A percentile compares a stretch with the other conserved stretches of the same genome.
Evolutionary conservation across 2,329 filamentous ascomycete genomes (phyloP).

Genomic region (Rasamsonia emersonii): DNA sequence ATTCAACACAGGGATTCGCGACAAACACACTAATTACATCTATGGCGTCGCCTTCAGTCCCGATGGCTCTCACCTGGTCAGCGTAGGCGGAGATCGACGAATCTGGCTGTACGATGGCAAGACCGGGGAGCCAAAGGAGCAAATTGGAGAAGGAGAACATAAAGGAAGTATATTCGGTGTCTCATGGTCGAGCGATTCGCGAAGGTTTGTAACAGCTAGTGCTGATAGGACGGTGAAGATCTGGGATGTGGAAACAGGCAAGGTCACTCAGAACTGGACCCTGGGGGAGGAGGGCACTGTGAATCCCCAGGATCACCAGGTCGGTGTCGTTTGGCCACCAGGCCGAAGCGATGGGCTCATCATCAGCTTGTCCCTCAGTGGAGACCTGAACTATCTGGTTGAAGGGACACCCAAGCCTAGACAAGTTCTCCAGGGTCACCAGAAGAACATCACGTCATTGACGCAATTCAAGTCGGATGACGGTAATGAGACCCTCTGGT

Average conservation of each 20-base stretch:
- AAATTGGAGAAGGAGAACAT: constrained; percentile 67
- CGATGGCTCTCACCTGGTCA: constrained; percentile 72
- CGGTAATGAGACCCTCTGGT: constrained; percentile 59
- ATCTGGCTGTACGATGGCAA: constrained; percentile 97
- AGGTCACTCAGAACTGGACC: constrained; percentile 71
- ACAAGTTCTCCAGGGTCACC: constrained; percentile 73
- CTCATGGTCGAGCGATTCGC: constrained; percentile 82
- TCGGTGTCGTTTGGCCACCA: constrained; percentile 83
- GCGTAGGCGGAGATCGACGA: constrained; percentile 81
- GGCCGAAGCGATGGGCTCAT: constrained; percentile 77
- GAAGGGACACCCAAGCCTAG: constrained; percentile 62
- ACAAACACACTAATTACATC: constrained; percentile 79
- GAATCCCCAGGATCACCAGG: constrained; percentile 76
- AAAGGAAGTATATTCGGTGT: constrained; percentile 89
- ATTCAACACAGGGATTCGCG: constrained; percentile 74
- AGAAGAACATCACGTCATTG: constrained; percentile 80
- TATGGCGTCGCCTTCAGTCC: constrained; percentile 84
- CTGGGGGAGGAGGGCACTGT: constrained; percentile 66
- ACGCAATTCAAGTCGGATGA: constrained; percentile 44
- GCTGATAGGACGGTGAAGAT: constrained; percentile 91
- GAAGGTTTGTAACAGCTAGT: constrained; percentile 78
- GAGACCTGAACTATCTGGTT: constrained; percentile 81
- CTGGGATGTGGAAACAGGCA: constrained; percentile 80
- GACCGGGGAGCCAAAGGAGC: constrained; percentile 71
- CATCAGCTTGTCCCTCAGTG: constrained; percentile 79